Evolutionary conservation across 1,139 yeast genomes (phyloP), one percentile per base, ranked within the genome.

Genomic region (Saccharomyces hybrid): DNA sequence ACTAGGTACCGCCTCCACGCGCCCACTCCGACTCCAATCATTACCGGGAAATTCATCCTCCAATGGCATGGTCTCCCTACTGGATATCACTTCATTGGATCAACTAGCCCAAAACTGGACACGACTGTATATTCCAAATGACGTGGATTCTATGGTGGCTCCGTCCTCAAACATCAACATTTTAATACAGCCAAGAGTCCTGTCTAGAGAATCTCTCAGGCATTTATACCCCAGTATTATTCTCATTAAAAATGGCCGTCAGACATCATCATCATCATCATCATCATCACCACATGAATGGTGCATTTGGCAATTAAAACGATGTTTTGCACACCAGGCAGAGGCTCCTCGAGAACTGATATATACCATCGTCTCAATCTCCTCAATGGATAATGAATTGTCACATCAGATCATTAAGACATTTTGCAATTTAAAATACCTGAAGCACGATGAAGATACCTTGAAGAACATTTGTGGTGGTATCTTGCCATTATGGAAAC

Each of bases 261-360:
- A 19, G 19, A 19, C 16, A 19, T 38, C 44, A 16, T 16, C 44
- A 16, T 38, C 44, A 38, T 21, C 24, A 16, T 21, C 16, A 19
- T 38, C 44, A 8, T 16, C 44, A 19, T 38, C 44, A 38, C 44
- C 26, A 38, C 19, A 19, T 9, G 44, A 38, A 9, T 38, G 44
- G 44, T 38, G 44, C n/a, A 38, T 38, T 38, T 38, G 44, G 44
- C 44, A 38, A 38, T 38, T 38, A 24, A 38, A 38, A 16, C 44
- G 44, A 38, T 38, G 44, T 19, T 38, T 38, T 9, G 44, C 44
- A 9, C 44, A 38, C 6, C 44, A 38, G 44, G 11, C 19, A 38
- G 44, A 38, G 44, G 5, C 21, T 11, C 44, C 44, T 9, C 44
- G 19, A 38, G 26, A 38, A 19, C 3, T 19, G 5, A 19, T 38